Percentiles rank a stretch among this genome's conserved stretches.
Conservation (phyloP, 2,329 filamentous ascomycete genomes). For the Didymella pomorum region DNA sequence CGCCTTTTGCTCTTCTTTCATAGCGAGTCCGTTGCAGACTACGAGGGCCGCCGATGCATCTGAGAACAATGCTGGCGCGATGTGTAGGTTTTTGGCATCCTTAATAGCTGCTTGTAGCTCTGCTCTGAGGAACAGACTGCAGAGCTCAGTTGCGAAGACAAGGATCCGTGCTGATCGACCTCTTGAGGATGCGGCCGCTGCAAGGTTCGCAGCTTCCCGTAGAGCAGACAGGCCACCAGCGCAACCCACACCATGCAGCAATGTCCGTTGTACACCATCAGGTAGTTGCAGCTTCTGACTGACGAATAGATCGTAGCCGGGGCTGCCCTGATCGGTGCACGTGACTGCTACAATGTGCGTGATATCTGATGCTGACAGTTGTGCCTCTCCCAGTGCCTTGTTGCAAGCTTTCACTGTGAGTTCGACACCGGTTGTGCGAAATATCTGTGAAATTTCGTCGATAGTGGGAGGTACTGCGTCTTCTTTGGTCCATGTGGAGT, state of each 20-base stretch:
- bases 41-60: slow-evolving; percentile 74
- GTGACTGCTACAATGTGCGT: slow-evolving; percentile 53
- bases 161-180: slow-evolving; percentile 68
- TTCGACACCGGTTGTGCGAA: slow-evolving; percentile 41
- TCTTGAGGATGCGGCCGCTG: slow-evolving; percentile 67
- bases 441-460: slow-evolving; percentile 38
- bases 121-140: slow-evolving; percentile 64
- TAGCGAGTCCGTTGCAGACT: slow-evolving; percentile 69
- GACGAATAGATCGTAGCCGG: slow-evolving; percentile 52
- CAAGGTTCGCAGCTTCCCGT: slow-evolving; percentile 67
- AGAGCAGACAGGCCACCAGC: slow-evolving; percentile 50
- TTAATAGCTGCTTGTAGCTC: slow-evolving; percentile 68
- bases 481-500: slow-evolving; percentile 18
- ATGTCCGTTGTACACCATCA: slow-evolving; percentile 42
- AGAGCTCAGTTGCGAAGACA: slow-evolving; percentile 68
- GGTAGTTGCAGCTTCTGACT: slow-evolving; percentile 42
- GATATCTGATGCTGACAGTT: slow-evolving; percentile 33
- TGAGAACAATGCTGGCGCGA: slow-evolving; percentile 72
- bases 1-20: slow-evolving; percentile 39
- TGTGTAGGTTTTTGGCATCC: slow-evolving; percentile 62
- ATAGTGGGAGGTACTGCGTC: slow-evolving; percentile 27
- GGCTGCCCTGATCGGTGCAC: slow-evolving; percentile 50
- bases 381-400: slow-evolving; percentile 45
- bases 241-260: slow-evolving; percentile 52
- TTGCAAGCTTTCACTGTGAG: slow-evolving; percentile 44